Evolutionary conservation across 176 grass and related monocot species (phyloP), one percentile per base, ranked within the genome.

Genomic region (Thalia dealbata): DNA sequence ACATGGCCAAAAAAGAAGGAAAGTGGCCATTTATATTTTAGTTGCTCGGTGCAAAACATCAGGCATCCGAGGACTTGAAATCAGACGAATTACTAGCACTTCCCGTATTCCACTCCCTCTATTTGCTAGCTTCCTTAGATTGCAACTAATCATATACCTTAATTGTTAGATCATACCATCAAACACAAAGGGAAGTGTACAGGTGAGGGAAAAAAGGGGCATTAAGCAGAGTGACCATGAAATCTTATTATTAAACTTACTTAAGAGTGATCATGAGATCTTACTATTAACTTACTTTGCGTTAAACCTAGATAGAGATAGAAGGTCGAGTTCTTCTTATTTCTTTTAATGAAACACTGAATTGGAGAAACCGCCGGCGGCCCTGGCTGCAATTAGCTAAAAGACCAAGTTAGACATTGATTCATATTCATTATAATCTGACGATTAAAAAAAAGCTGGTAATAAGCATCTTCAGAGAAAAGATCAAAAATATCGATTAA

Each of bases 281-380:
- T 22, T 10, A 56, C 26, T 45, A 45, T 70, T 3, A 21, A 72
- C 92, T 81, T 78, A 97, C 93, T 86, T 67, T 86, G 84, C 0
- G 89, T 88, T 78, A 90, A 85, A 76, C 93, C 82, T 22, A 97
- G 93, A 76, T 88, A 84, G 21, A 97, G 81, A 78, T 80, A 79
- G 76, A 92, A 97, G 3, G 85, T 97, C 1, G 89, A 97, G 61
- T 82, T 92, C 74, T 82, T 92, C 78, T 86, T 92, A 79, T 92
- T 92, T 78, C 93, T 92, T 76, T 60, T 86, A 66, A 97, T 97
- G 68, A 97, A 92, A 79, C 93, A 97, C 30, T 92, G 93, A 77
- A 97, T 88, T 54, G 90, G 86, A 42, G 69, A 80, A 88, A 90
- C 87, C 30, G 75, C 88, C 10, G 89, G 89, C 63, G 89, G 89